These are phyloP conservation scores for Phoenix roebelenii DNA, from an alignment of 176 grass and related monocot genomes.

Conservation along the genomic window DNA sequence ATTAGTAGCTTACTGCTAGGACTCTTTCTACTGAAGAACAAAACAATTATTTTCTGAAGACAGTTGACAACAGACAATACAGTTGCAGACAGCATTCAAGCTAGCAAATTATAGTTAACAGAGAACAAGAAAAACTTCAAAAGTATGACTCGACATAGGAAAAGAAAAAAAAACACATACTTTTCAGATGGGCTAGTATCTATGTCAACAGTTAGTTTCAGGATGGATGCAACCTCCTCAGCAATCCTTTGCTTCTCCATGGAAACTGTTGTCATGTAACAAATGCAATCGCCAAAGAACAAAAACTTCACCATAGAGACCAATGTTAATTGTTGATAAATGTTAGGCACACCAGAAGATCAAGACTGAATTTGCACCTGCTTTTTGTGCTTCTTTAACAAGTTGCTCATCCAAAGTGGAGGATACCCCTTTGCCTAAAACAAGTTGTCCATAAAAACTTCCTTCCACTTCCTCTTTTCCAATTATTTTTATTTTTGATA, in stretches of 20 bases:
- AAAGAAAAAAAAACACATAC: constrained; percentile 1
- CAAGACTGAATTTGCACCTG: constrained; percentile 36
- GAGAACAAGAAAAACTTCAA: too few species aligned
- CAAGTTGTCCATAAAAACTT: constrained; percentile 90
- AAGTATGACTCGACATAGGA: too few species aligned
- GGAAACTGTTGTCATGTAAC: constrained; percentile 37
- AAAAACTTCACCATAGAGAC: constrained; percentile 5
- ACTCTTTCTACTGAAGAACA: too few species aligned
- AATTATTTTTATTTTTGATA: constrained; percentile 70
- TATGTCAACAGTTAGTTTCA: constrained; percentile 71
- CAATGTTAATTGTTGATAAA: constrained; percentile 1
- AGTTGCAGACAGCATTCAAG: too few species aligned
- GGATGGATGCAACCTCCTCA: constrained; percentile 66
- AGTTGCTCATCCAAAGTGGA: constrained; percentile 81
- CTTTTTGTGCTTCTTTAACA: constrained; percentile 65
- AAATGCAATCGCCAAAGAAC: neutral
- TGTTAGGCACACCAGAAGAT: neutral
- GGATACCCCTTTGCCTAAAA: constrained; percentile 68
- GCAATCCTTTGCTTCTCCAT: constrained; percentile 79
- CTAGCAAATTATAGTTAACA: too few species aligned
- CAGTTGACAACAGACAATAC: too few species aligned
- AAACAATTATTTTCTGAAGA: too few species aligned
- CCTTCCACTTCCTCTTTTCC: constrained; percentile 82
- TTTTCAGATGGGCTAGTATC: constrained; percentile 36
- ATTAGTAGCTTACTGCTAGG: too few species aligned